phyloP scores from a whole-genome alignment of 2,329 filamentous ascomycete species.

The Claviceps sp. region DNA sequence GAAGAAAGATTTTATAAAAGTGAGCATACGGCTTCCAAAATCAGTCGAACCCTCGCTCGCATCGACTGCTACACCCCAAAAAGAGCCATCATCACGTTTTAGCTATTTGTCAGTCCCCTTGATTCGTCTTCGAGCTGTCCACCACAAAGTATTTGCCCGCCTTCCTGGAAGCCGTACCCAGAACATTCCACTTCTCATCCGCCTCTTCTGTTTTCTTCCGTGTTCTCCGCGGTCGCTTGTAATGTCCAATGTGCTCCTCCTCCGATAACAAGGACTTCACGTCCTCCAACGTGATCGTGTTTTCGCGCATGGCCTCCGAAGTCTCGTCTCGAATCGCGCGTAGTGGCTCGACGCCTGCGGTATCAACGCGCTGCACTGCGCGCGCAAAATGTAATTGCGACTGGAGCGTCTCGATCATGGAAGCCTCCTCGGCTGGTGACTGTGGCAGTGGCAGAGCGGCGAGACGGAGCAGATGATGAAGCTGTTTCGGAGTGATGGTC shows the following conservation, averaged over 20 bases:
- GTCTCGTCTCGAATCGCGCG: conserved; percentile 74
- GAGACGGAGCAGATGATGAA: conserved; percentile 76
- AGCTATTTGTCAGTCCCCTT: conserved; percentile 2
- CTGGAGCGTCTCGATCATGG: conserved; percentile 62
- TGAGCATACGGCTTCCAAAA: too few species aligned
- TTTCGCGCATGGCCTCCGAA: conserved; percentile 42
- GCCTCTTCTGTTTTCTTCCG: conserved; percentile 22
- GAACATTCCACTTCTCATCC: conserved; percentile 56
- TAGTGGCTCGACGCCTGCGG: conserved; percentile 57
- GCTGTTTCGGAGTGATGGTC: conserved; percentile 49
- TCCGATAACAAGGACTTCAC: conserved; percentile 41
- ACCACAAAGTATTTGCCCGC: conserved; percentile 68
- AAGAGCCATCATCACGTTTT: background rate
- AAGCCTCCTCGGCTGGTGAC: conserved; percentile 45
- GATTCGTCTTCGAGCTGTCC: conserved; percentile 37
- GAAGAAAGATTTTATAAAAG: background rate
- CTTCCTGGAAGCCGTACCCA: conserved; percentile 51
- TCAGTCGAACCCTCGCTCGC: background rate
- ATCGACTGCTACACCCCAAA: background rate
- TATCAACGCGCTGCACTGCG: conserved; percentile 69
- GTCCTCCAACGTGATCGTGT: conserved; percentile 44
- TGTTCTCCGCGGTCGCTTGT: conserved; percentile 28
- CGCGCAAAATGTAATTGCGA: conserved; percentile 86
- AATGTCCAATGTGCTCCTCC: conserved; percentile 49
- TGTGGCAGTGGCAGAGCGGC: conserved; percentile 71